phyloP scores from a whole-genome alignment of 163 green algal genomes.

The Chlamydomonas reinhardtii region DNA sequence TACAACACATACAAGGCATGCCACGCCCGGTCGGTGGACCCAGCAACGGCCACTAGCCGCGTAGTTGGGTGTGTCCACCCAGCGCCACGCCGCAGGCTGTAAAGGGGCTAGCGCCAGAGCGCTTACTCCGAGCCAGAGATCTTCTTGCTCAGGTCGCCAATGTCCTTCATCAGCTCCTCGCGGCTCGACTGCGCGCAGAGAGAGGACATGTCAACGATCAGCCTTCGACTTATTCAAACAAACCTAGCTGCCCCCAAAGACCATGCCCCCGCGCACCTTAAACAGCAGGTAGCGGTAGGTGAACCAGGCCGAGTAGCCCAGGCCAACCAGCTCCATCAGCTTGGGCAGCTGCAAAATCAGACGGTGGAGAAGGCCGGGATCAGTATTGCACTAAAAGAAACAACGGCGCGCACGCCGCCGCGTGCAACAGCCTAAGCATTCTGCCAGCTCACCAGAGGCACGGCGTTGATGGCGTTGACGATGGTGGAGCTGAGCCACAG shows the following conservation, averaged over 20 bases:
- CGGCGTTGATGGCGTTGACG: slow-evolving; percentile 89
- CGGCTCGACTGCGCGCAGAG: slow-evolving; percentile 76
- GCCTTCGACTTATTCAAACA: not conserved
- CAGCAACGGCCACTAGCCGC: too few relatives aligned
- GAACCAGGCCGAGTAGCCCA: slow-evolving; percentile 92
- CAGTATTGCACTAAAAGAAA: too few relatives aligned
- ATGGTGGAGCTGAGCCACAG: slow-evolving; percentile 92
- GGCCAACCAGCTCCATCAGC: slow-evolving; percentile 92
- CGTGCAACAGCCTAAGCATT: not conserved
- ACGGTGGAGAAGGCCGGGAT: not conserved
- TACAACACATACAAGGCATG: too few relatives aligned
- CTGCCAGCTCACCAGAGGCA: slow-evolving; percentile 82
- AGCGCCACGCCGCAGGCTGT: too few relatives aligned
- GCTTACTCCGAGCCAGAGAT: slow-evolving; percentile 49
- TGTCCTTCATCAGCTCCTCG: slow-evolving; percentile 90
- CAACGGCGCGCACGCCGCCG: too few relatives aligned
- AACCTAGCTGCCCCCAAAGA: too few relatives aligned
- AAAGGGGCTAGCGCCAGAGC: too few relatives aligned
- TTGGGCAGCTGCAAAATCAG: slow-evolving; percentile 83
- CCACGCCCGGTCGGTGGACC: too few relatives aligned
- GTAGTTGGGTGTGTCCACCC: too few relatives aligned
- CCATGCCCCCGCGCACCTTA: slow-evolving; percentile 71
- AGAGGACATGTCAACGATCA: slow-evolving; percentile 11
- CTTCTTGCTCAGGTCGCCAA: slow-evolving; percentile 76
- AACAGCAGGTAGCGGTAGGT: slow-evolving; percentile 93